Conservation (phyloP, 805 yeast genomes). For the Saccharomycopsis fodiens region DNA sequence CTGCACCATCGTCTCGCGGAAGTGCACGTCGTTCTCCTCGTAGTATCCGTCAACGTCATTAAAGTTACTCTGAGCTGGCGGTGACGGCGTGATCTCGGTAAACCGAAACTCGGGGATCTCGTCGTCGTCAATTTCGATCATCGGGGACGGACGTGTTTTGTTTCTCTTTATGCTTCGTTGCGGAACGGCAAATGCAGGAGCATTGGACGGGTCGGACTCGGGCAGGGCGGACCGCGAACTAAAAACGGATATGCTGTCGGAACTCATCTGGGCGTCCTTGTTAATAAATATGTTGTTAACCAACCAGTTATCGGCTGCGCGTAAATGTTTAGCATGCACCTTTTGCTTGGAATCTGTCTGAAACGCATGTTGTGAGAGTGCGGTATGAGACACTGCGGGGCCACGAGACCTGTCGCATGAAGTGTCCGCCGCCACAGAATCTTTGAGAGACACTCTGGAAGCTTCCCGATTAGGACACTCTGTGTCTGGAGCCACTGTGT, state of each 20-base stretch:
- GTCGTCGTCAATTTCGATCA: not conserved
- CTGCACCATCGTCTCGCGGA: conserved; percentile 5
- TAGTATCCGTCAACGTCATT: conserved; percentile 7
- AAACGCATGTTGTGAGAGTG: not conserved
- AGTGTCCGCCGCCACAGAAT: not conserved
- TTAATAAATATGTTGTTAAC: not conserved
- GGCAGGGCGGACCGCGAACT: not conserved
- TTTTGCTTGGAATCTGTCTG: not conserved
- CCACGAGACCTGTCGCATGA: too few species aligned
- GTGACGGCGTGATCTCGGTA: not conserved
- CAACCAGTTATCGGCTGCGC: not conserved
- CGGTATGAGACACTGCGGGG: not conserved
- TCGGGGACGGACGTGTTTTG: conserved; percentile 5
- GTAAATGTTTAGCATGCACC: not conserved
- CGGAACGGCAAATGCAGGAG: conserved; percentile 2
- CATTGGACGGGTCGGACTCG: not conserved
- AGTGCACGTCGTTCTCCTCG: conserved; percentile 2
- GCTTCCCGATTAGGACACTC: too few species aligned
- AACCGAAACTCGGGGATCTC: not conserved
- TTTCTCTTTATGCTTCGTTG: conserved; percentile 8
- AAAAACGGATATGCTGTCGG: not conserved
- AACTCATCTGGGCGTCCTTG: not conserved
- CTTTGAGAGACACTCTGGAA: not conserved
- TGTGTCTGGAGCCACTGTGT: too few species aligned
- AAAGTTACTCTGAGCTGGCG: not conserved